Conservation (phyloP, 2,329 filamentous ascomycete genomes). For the Talaromyces sp. region DNA sequence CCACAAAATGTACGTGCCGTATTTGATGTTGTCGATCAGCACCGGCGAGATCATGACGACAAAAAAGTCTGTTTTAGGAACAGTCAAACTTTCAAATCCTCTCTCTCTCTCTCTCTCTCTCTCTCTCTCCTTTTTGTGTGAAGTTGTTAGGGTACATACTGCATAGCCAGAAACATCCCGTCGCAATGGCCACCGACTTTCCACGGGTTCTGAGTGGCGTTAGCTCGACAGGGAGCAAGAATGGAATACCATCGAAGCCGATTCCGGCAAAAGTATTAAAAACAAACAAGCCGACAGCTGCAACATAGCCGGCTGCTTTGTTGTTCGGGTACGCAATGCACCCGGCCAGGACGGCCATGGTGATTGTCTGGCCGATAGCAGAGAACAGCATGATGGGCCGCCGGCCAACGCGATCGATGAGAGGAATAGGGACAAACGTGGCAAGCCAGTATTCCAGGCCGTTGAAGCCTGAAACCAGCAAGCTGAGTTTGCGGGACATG, state of each 20-base stretch:
- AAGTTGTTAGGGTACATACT: background rate
- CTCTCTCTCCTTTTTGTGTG: too few species aligned
- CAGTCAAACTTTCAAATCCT: background rate
- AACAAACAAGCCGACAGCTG: background rate
- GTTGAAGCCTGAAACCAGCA: conserved; percentile 7
- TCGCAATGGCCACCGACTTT: background rate
- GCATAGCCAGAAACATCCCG: background rate
- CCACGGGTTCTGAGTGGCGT: background rate
- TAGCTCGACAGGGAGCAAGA: background rate
- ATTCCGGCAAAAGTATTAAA: conserved; percentile 6
- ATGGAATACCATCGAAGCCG: conserved; percentile 1
- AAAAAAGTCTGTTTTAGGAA: background rate
- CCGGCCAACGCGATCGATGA: conserved; percentile 15
- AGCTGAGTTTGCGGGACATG: conserved; percentile 6
- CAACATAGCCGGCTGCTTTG: conserved; percentile 3
- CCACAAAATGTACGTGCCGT: conserved; percentile 2
- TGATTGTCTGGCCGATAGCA: conserved; percentile 12
- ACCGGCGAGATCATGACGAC: conserved; percentile 4
- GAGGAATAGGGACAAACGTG: conserved; percentile 12
- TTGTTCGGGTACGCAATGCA: background rate
- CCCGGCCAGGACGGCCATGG: conserved; percentile 14
- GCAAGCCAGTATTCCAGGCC: conserved; percentile 2
- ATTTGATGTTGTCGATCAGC: conserved; percentile 3
- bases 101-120: background rate
- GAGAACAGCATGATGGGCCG: conserved; percentile 13